Conservation (phyloP, 768 basidiomycete species). For the Russula vinacea region DNA sequence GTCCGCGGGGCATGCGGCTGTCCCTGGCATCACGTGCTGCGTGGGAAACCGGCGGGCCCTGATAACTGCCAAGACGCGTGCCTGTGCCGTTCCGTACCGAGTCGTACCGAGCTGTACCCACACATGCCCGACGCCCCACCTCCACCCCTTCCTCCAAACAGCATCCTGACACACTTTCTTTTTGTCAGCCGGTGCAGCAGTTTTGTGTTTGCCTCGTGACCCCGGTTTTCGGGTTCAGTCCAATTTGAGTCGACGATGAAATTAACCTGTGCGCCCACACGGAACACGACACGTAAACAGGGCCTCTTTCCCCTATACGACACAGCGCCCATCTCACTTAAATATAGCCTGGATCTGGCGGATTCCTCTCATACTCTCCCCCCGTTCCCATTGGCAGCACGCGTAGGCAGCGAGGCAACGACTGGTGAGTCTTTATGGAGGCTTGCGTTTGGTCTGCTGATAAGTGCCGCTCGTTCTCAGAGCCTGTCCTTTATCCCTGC, state of each 20-base stretch:
- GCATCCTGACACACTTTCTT: neutral
- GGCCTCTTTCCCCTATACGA: neutral
- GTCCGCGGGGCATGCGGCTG: neutral
- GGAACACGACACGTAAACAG: conserved; percentile 14
- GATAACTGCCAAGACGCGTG: too few species aligned
- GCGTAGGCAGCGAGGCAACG: neutral
- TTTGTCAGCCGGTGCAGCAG: too few species aligned
- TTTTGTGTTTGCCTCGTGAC: neutral
- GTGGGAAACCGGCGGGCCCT: too few species aligned
- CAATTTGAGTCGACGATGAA: neutral
- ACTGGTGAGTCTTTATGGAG: neutral
- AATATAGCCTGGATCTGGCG: conserved; percentile 2
- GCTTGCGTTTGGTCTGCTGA: neutral
- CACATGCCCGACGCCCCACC: too few species aligned
- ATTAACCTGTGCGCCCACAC: conserved; percentile 4
- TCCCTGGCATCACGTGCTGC: neutral
- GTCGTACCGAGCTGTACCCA: too few species aligned
- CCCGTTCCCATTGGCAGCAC: neutral
- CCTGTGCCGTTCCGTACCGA: too few species aligned
- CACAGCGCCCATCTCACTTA: neutral
- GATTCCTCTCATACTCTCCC: neutral
- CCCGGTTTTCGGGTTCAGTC: neutral
- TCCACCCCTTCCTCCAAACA: neutral
- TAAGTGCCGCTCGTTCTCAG: neutral
- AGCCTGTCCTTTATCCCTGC: neutral